A percentile compares a stretch with the other conserved stretches of the same genome.
These are phyloP conservation scores for Aspergillus cavernicola DNA, from an alignment of 495 filamentous ascomycete species.

Conservation along the genomic window DNA sequence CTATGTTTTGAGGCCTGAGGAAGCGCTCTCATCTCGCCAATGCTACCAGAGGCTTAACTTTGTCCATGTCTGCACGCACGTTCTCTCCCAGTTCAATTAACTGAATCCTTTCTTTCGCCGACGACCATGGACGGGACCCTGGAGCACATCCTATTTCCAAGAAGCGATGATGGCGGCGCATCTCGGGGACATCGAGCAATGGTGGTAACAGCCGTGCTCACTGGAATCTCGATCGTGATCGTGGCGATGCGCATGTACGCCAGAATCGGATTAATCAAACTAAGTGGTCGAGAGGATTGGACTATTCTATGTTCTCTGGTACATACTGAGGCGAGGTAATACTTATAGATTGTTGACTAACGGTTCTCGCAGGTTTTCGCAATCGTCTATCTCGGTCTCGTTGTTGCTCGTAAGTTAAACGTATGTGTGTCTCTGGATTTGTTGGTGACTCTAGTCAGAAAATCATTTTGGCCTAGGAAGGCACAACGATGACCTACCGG, in stretches of 20 bases:
- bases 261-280: constrained; percentile 33
- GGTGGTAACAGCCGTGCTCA: constrained; percentile 36
- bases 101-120: constrained; percentile 14
- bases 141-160: constrained; percentile 16
- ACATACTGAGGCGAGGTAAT: background rate
- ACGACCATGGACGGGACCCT: constrained; percentile 22
- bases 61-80: background rate
- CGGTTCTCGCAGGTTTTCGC: constrained; percentile 19
- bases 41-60: background rate
- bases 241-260: constrained; percentile 35
- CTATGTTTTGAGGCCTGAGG: background rate
- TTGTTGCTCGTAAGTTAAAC: constrained; percentile 29
- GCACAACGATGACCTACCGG: constrained; percentile 21
- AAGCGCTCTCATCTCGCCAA: too few relatives aligned
- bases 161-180: constrained; percentile 18
- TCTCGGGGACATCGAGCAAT: constrained; percentile 30
- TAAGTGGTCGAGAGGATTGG: constrained; percentile 37
- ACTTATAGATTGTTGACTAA: background rate
- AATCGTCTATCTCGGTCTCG: constrained; percentile 31
- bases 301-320: constrained; percentile 31
- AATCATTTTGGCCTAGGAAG: constrained; percentile 30
- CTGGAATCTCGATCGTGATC: constrained; percentile 22
- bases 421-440: background rate
- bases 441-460: constrained; percentile 21
- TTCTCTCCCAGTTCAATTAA: constrained; percentile 1